Conservation (phyloP, 345 rosid genomes). For the Dipteronia sinensis region DNA sequence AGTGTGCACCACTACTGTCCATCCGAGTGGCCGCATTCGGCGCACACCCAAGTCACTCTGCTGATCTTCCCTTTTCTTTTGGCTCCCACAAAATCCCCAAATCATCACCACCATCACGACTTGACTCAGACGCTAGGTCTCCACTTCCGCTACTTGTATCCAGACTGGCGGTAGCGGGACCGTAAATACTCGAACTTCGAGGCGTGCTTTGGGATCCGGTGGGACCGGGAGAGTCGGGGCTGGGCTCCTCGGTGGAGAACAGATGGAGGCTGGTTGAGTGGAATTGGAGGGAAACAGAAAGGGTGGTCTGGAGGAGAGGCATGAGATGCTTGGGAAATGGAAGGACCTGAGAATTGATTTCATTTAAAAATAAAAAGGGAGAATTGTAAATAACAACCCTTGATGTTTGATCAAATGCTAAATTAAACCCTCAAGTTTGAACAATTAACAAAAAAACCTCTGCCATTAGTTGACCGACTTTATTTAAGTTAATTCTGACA, state of each 20-base stretch:
- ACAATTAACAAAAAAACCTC: too few species aligned
- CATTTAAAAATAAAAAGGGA: conserved; percentile 17
- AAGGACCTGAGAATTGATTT: conserved; percentile 32
- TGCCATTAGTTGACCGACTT: too few species aligned
- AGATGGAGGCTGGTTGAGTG: conserved; percentile 23
- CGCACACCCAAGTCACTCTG: conserved; percentile 63
- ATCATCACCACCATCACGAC: conserved; percentile 19
- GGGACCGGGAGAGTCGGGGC: neutral
- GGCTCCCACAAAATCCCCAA: conserved; percentile 25
- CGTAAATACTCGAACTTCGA: conserved; percentile 40
- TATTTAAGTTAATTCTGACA: too few species aligned
- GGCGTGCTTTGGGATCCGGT: neutral
- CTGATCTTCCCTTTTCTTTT: conserved; percentile 54
- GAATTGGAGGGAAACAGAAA: conserved; percentile 24
- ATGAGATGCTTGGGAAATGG: conserved; percentile 20
- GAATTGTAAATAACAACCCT: too few species aligned
- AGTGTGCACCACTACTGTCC: too few species aligned
- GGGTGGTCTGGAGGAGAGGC: conserved; percentile 6
- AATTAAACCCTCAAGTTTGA: too few species aligned
- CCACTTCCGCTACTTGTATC: neutral
- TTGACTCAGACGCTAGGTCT: too few species aligned
- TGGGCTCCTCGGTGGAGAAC: conserved; percentile 9
- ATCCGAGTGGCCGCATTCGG: conserved; percentile 58
- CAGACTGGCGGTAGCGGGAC: conserved; percentile 19
- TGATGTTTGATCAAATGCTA: too few species aligned